A percentile compares a stretch with the other conserved stretches of the same genome.
Evolutionary conservation across 495 filamentous ascomycete species (phyloP).

Genomic region (Aspergillus panamensis): DNA sequence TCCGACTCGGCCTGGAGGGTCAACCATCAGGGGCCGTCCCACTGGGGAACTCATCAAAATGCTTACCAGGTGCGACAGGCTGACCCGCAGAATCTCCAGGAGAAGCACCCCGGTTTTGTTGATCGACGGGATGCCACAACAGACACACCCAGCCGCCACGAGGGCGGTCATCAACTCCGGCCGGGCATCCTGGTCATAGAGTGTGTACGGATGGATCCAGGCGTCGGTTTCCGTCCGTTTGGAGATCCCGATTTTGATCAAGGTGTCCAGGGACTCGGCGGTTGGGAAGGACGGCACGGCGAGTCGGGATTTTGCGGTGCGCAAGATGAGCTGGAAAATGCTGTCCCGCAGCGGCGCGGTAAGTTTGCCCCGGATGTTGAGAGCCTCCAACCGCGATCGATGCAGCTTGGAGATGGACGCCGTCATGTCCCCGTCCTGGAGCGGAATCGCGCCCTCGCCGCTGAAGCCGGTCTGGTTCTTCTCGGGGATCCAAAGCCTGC

Average conservation of each 20-base stretch:
- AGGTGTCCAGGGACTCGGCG: constrained; percentile 50
- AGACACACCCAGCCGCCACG: constrained; percentile 53
- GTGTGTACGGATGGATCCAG: constrained; percentile 57
- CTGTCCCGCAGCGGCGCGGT: constrained; percentile 23
- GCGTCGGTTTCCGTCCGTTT: constrained; percentile 48
- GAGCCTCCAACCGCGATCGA: constrained; percentile 17
- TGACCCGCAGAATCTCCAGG: constrained; percentile 49
- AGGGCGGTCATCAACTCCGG: constrained; percentile 53
- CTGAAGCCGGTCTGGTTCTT: constrained; percentile 32
- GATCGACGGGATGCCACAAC: constrained; percentile 49
- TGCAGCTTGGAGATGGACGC: constrained; percentile 20
- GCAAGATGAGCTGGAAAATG: constrained; percentile 26
- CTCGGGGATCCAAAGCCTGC: constrained; percentile 30
- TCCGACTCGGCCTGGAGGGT: constrained; percentile 47
- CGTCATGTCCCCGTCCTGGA: constrained; percentile 24
- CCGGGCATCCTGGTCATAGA: constrained; percentile 43
- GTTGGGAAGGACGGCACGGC: constrained; percentile 56
- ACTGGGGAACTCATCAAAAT: background rate
- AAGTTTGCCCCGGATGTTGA: constrained; percentile 26
- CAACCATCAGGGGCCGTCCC: background rate
- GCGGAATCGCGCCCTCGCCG: constrained; percentile 23
- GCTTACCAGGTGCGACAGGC: constrained; percentile 40
- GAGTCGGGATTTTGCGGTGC: constrained; percentile 33
- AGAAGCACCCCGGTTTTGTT: constrained; percentile 58
- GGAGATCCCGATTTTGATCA: constrained; percentile 58